phyloP scores from a whole-genome alignment of 805 yeast genomes.

The Wickerhamomyces alni region DNA sequence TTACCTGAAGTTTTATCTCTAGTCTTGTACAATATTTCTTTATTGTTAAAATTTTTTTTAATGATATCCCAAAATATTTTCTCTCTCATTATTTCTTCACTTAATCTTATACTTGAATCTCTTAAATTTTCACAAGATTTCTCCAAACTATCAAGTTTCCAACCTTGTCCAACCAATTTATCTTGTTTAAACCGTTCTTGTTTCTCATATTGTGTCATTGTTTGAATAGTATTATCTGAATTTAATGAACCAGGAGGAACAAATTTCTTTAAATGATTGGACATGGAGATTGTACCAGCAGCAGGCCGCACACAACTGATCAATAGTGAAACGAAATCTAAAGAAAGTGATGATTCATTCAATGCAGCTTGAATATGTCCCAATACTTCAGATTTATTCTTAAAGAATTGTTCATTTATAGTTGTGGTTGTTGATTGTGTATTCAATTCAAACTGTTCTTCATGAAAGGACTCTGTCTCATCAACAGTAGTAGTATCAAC shows the following conservation, averaged over 20 bases:
- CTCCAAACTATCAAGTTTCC: constrained; percentile 73
- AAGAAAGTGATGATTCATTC: constrained; percentile 82
- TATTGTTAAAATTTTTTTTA: constrained; percentile 23
- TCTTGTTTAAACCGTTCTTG: constrained; percentile 17
- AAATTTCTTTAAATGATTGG: constrained; percentile 70
- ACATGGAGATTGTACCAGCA: constrained; percentile 82
- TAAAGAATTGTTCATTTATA: constrained; percentile 35
- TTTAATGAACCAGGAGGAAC: constrained; percentile 73
- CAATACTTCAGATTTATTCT: constrained; percentile 47
- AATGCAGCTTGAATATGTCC: constrained; percentile 57
- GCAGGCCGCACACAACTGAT: constrained; percentile 79
- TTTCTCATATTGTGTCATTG: constrained; percentile 16
- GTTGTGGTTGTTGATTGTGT: constrained; percentile 14
- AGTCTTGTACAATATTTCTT: constrained; percentile 65
- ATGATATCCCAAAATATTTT: constrained; percentile 57
- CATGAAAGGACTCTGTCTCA: constrained; percentile 8
- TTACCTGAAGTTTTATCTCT: constrained; percentile 50
- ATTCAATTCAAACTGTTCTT: constrained; percentile 11
- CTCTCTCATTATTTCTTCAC: constrained; percentile 54
- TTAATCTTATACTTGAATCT: constrained; percentile 44
- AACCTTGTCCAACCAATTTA: constrained; percentile 44
- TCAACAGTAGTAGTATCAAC: no score
- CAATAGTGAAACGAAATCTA: constrained; percentile 81
- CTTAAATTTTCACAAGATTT: constrained; percentile 48
- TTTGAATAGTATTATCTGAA: constrained; percentile 28